Evolutionary conservation across 208 protist species (phyloP).

Genomic region (Acanthamoeba healyi): DNA sequence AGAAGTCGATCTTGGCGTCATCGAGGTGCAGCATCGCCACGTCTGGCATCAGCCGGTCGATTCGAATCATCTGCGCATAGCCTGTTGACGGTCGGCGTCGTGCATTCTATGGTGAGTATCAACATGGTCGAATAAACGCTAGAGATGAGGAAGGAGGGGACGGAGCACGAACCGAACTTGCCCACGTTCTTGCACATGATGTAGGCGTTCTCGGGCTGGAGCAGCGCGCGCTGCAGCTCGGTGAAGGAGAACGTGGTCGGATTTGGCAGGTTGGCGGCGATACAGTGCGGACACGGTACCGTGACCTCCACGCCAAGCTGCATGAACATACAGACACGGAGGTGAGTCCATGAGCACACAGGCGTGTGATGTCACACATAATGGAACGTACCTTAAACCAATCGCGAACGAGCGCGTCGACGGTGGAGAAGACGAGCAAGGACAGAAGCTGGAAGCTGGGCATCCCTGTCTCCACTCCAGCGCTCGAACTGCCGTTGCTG

Average conservation of each 20-base stretch:
- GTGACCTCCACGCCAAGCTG: conserved; percentile 19
- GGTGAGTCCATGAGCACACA: background rate
- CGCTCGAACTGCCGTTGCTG: background rate
- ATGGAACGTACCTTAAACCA: conserved; percentile 39
- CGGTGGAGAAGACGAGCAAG: conserved; percentile 35
- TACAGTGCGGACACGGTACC: conserved; percentile 52
- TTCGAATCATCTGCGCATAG: conserved; percentile 10
- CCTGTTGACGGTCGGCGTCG: background rate
- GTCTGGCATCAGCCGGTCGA: conserved; percentile 50
- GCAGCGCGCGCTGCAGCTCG: conserved; percentile 31
- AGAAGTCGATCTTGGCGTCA: conserved; percentile 46
- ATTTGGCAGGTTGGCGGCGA: conserved; percentile 3
- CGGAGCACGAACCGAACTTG: background rate
- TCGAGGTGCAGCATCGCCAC: conserved; percentile 65
- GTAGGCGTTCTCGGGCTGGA: conserved; percentile 28
- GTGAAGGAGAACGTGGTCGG: conserved; percentile 42
- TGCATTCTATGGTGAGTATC: background rate
- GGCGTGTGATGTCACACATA: too few species aligned
- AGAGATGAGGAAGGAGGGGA: too few species aligned
- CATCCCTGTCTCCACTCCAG: background rate
- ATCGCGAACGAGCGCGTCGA: conserved; percentile 30
- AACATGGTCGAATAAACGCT: too few species aligned
- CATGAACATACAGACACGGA: background rate
- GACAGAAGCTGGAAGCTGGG: conserved; percentile 45
- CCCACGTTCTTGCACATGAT: conserved; percentile 48